Base-by-base conservation (phyloP, 768 basidiomycete genomes). In the Leccinum fibrillosum region DNA sequence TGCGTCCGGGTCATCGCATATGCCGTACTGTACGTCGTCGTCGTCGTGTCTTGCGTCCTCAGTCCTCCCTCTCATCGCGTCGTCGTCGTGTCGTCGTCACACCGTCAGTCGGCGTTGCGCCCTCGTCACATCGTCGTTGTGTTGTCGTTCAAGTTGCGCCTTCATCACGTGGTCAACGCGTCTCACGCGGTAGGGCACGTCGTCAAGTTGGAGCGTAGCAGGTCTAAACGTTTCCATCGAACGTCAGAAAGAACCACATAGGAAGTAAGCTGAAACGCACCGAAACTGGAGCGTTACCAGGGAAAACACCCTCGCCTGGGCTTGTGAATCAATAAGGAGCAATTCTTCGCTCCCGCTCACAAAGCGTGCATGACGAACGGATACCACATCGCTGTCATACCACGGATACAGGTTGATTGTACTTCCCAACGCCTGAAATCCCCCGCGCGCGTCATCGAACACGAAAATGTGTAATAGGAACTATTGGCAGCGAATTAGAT, bases 261-360 rank as follows among this genome's bases (percentile, higher is more conserved):
- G 12, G 8, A 30, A 53, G 10, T 2, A 11, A 39, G 6, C 12
- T 9, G 2, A 19, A 6, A 59, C 73, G 28, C n/a, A 50, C 49
- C 49, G 69, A 56, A 83, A 84, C 50, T 82, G 80, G 55, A 80
- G 76, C 0, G 81, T 80, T 2, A 81, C 69, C 49, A 84, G 61
- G 1, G 85, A 86, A 60, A 78, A 85, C n/a, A 86, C 73, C 17
- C 84, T 71, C 2, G 74, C 80, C 15, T 75, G 74, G 0, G 71
- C 69, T 4, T 58, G 61, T 0, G 74, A 74, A 58, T 86, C 84
- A 4, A 84, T 69, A 0, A 86, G 64, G 0, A 82, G 61, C 3
- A 86, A 50, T 55, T 86, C 85, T 59, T 86, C 84, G 32, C 64
- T 76, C 5, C 81, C 81, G 49, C 69, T 68, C 2, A 83, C 72